These are phyloP conservation scores for Sclerotinia glacialis DNA, from an alignment of 2,329 filamentous ascomycete species.

Conservation along the genomic window DNA sequence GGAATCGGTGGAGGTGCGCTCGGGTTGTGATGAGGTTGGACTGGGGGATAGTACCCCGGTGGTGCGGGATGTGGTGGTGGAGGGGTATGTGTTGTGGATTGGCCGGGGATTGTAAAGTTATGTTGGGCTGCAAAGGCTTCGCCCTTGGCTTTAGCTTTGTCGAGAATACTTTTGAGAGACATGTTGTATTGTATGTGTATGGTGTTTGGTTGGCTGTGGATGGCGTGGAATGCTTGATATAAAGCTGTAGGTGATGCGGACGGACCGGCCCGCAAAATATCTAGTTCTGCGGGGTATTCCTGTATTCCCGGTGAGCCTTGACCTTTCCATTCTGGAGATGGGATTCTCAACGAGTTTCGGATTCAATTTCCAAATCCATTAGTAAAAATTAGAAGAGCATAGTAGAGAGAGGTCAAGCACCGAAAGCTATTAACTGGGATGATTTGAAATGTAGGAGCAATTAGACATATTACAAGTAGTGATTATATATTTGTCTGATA, in stretches of 20 bases:
- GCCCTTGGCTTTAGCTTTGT: conserved; percentile 32
- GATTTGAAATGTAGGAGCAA: not conserved
- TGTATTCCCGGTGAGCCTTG: not conserved
- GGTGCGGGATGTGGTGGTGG: conserved; percentile 18
- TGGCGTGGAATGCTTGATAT: not conserved
- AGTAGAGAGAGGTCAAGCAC: no score
- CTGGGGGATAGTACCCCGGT: conserved; percentile 9
- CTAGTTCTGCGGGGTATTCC: not conserved
- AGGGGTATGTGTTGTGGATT: conserved; percentile 10
- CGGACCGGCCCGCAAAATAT: not conserved
- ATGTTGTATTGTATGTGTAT: conserved; percentile 20
- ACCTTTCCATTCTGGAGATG: not conserved
- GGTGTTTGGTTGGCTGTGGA: not conserved
- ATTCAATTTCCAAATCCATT: not conserved
- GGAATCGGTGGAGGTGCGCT: conserved; percentile 18
- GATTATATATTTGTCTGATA: not conserved
- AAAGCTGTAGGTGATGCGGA: not conserved
- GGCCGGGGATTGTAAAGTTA: conserved; percentile 21
- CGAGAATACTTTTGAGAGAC: conserved; percentile 31
- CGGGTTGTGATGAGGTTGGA: conserved; percentile 12
- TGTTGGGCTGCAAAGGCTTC: conserved; percentile 29
- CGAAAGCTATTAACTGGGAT: no score
- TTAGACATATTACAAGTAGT: not conserved
- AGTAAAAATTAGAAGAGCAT: no score
- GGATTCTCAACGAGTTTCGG: not conserved